These are phyloP conservation scores for Cryphonectria carpinicola DNA, from an alignment of 2,329 filamentous ascomycete species.

Conservation along the genomic window DNA sequence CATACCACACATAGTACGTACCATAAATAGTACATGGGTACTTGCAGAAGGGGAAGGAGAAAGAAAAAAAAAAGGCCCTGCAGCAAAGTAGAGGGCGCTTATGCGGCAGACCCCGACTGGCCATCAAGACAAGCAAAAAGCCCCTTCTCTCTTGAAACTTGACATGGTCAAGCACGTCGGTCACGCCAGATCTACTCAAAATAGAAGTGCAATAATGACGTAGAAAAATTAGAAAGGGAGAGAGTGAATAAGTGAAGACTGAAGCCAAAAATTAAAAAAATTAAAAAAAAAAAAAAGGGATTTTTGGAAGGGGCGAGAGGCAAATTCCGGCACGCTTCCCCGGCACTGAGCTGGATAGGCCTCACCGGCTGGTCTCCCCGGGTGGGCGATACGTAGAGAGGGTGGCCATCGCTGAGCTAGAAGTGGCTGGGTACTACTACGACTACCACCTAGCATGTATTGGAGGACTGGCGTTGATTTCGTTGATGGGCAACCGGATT, in stretches of 20 bases:
- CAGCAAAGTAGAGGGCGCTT: neutral
- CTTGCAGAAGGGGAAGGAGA: neutral
- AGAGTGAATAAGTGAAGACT: too few species aligned
- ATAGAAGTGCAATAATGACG: neutral
- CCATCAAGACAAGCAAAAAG: neutral
- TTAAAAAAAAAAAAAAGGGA: too few species aligned
- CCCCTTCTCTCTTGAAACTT: neutral
- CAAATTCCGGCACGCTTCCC: neutral
- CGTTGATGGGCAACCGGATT: neutral
- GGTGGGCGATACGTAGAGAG: neutral
- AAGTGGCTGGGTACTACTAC: neutral
- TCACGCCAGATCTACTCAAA: neutral
- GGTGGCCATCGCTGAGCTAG: neutral
- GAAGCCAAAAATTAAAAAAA: too few species aligned
- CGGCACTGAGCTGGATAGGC: neutral
- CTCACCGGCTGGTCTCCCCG: neutral
- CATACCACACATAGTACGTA: neutral
- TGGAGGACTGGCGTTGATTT: neutral
- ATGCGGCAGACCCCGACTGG: neutral
- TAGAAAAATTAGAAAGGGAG: neutral
- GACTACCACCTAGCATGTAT: neutral
- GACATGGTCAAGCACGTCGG: neutral
- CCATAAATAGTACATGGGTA: conserved; percentile 1
- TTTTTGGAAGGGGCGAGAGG: neutral
- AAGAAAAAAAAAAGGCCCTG: neutral